Evolutionary conservation across 1,139 yeast genomes (phyloP).

Genomic region (Kluyveromyces marxianus): DNA sequence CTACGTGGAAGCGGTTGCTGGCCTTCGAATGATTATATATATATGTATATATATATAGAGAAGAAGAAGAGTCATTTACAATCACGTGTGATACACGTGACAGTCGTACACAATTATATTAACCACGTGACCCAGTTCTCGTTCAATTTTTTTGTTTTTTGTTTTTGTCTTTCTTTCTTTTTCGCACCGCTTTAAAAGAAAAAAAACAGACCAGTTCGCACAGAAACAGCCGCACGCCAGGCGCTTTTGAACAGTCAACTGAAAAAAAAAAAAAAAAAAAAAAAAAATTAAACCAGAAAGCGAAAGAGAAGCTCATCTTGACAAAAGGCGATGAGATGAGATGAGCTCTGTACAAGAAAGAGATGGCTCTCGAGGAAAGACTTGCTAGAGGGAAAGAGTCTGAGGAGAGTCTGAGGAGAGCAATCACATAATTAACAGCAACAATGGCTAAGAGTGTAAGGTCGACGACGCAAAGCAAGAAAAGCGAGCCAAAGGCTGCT

Average conservation of each 20-base stretch:
- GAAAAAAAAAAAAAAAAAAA: not conserved
- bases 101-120: not conserved
- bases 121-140: no score
- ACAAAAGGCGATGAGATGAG: not conserved
- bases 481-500: not conserved
- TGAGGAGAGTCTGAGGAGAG: not conserved
- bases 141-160: no score
- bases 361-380: not conserved
- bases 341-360: not conserved
- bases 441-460: not conserved
- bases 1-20: constrained; percentile 1
- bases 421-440: no score
- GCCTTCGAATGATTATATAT: not conserved
- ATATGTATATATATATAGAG: no score
- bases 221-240: no score
- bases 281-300: not conserved
- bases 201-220: no score
- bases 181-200: not conserved
- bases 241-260: no score
- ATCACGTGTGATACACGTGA: not conserved
- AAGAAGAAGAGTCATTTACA: not conserved
- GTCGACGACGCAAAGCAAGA: not conserved
- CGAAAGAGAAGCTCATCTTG: not conserved
- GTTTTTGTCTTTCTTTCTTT: not conserved
- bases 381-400: not conserved